Evolutionary conservation across 768 basidiomycete genomes (phyloP).

Genomic region (Naganishia friedmannii): DNA sequence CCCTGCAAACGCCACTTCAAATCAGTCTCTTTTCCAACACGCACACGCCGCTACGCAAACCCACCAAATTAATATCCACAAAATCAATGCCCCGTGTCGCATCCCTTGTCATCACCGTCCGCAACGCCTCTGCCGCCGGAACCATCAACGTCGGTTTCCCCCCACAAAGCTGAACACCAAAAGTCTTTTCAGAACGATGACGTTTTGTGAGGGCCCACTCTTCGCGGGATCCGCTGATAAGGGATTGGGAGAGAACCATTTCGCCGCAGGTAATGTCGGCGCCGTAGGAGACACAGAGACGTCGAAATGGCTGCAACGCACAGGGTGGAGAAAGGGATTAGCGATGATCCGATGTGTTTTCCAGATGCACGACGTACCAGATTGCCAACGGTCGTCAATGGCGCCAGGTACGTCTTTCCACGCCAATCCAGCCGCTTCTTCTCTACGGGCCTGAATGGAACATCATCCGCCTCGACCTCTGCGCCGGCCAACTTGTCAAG

Average conservation of each 20-base stretch:
- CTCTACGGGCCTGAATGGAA: constrained; percentile 68
- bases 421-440: constrained; percentile 83
- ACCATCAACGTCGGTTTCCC: constrained; percentile 74
- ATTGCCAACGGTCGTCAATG: constrained; percentile 92
- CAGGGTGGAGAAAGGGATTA: not conserved
- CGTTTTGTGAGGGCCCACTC: constrained; percentile 92
- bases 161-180: constrained; percentile 90
- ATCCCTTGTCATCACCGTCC: constrained; percentile 58
- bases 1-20: constrained; percentile 58
- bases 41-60: constrained; percentile 23
- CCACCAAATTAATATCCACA: constrained; percentile 72
- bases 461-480: constrained; percentile 60
- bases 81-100: constrained; percentile 68
- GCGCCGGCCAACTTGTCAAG: constrained; percentile 54
- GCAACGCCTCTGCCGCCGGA: constrained; percentile 75
- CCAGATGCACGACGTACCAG: constrained; percentile 57
- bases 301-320: constrained; percentile 73
- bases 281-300: constrained; percentile 78
- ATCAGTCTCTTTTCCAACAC: not conserved
- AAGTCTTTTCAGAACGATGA: constrained; percentile 79
- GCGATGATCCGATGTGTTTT: not conserved
- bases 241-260: constrained; percentile 92
- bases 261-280: constrained; percentile 95
- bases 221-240: constrained; percentile 80
- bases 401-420: constrained; percentile 78